phyloP scores from a whole-genome alignment of 192 early-diverging fungal genomes.

The Chytriomyces sp. region DNA sequence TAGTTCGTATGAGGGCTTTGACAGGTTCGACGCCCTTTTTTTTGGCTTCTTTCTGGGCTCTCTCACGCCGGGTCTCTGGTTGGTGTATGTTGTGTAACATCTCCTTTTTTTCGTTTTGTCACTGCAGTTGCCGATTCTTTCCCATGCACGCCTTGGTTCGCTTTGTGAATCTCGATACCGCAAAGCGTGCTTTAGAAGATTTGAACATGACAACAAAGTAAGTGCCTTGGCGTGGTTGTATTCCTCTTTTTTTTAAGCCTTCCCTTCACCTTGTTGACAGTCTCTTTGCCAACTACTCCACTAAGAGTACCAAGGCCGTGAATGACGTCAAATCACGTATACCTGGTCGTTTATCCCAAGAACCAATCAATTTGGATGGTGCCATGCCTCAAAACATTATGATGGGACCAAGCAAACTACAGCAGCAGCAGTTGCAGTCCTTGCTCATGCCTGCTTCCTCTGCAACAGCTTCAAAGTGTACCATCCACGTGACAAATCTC shows the following conservation, averaged over 20 bases:
- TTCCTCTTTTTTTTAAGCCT: background rate
- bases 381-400: background rate
- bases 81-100: no score
- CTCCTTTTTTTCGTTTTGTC: no score
- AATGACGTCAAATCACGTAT: constrained; percentile 7
- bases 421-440: constrained; percentile 16
- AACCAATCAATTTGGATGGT: background rate
- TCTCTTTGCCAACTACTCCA: constrained; percentile 57
- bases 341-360: background rate
- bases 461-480: constrained; percentile 44
- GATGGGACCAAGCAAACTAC: background rate
- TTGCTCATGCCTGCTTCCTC: background rate
- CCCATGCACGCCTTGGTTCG: constrained; percentile 52
- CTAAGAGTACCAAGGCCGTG: constrained; percentile 48
- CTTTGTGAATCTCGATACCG: constrained; percentile 46
- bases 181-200: constrained; percentile 51
- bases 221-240: background rate
- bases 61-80: no score
- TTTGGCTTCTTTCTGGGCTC: background rate
- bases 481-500: constrained; percentile 55
- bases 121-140: constrained; percentile 50
- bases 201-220: constrained; percentile 51
- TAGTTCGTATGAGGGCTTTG: constrained; percentile 52
- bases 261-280: background rate
- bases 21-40: constrained; percentile 33